Percentiles rank a stretch among this genome's conserved stretches.
Evolutionary conservation across 345 rosid species (phyloP).

Genomic region (Eucalyptus pumila): DNA sequence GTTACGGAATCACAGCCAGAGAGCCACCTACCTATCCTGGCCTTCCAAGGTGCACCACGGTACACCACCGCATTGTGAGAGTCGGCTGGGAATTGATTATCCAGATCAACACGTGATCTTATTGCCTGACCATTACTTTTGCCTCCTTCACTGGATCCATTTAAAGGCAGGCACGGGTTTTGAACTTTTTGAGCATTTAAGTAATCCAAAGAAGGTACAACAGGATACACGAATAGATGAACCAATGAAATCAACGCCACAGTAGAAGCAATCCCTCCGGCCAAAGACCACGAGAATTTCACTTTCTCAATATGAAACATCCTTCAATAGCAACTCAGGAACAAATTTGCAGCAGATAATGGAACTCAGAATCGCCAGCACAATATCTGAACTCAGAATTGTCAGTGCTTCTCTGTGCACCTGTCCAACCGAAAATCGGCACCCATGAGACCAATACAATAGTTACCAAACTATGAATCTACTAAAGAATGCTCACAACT

Average conservation of each 20-base stretch:
- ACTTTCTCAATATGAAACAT: slow-evolving; percentile 51
- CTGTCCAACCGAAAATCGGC: background rate
- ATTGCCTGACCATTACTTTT: slow-evolving; percentile 1
- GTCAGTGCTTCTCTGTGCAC: background rate
- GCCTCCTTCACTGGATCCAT: slow-evolving; percentile 23
- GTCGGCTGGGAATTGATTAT: slow-evolving; percentile 60
- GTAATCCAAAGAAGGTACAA: slow-evolving; percentile 61
- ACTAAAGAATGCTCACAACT: background rate
- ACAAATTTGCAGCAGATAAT: background rate
- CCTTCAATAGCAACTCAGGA: background rate
- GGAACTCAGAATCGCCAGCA: background rate
- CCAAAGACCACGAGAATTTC: slow-evolving; percentile 62
- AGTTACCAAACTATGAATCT: background rate
- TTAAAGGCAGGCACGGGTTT: slow-evolving; percentile 20
- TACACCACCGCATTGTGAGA: slow-evolving; percentile 58
- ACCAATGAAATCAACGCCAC: slow-evolving; percentile 54
- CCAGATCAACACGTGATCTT: slow-evolving; percentile 23
- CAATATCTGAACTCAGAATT: background rate
- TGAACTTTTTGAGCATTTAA: slow-evolving; percentile 30
- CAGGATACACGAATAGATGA: slow-evolving; percentile 61
- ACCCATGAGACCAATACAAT: background rate
- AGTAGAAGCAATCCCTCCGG: slow-evolving; percentile 45
- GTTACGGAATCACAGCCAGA: slow-evolving; percentile 62
- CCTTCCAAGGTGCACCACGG: slow-evolving; percentile 83
- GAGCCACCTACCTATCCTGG: slow-evolving; percentile 81